Percentiles rank a stretch among this genome's conserved stretches.
phyloP scores from a whole-genome alignment of 1,284 basidiomycete species.

The Ganoderma lingzhi region DNA sequence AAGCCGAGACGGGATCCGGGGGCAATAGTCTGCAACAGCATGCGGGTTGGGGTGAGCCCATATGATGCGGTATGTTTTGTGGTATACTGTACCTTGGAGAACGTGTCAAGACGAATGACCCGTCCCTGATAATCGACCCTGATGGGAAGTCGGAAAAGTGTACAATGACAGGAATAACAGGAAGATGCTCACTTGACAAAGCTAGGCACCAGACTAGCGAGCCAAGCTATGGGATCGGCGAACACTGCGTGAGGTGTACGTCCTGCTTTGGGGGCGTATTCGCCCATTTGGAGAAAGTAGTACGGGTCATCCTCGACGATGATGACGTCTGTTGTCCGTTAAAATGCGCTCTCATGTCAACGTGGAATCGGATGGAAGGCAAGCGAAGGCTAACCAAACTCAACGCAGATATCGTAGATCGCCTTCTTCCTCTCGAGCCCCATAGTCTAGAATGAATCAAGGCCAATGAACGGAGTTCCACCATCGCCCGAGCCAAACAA shows the following conservation, averaged over 20 bases:
- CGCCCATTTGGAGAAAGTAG: slow-evolving; percentile 74
- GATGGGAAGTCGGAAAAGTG: slow-evolving; percentile 9
- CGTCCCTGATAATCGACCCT: slow-evolving; percentile 80
- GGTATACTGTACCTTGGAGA: slow-evolving; percentile 68
- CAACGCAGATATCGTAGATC: slow-evolving; percentile 82
- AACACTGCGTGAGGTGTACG: slow-evolving; percentile 43
- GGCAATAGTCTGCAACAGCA: slow-evolving; percentile 61
- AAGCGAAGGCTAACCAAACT: slow-evolving; percentile 61
- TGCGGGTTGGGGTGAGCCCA: neutral
- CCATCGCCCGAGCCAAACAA: neutral
- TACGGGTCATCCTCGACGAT: slow-evolving; percentile 88
- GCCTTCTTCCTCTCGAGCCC: slow-evolving; percentile 72
- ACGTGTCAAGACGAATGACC: slow-evolving; percentile 82
- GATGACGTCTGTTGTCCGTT: slow-evolving; percentile 59
- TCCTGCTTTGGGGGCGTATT: slow-evolving; percentile 55
- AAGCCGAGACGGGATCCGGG: slow-evolving; percentile 84
- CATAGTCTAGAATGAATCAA: slow-evolving; percentile 58
- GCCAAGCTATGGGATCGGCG: slow-evolving; percentile 51
- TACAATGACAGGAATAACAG: slow-evolving; percentile 10
- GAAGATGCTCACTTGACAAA: slow-evolving; percentile 62
- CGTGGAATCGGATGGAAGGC: neutral
- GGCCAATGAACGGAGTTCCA: slow-evolving; percentile 4
- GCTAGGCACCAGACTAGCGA: slow-evolving; percentile 67
- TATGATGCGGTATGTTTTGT: neutral
- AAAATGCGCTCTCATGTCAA: neutral